Conservation (phyloP, 177 flowering plant genomes). For the Tripterygium wilfordii region DNA sequence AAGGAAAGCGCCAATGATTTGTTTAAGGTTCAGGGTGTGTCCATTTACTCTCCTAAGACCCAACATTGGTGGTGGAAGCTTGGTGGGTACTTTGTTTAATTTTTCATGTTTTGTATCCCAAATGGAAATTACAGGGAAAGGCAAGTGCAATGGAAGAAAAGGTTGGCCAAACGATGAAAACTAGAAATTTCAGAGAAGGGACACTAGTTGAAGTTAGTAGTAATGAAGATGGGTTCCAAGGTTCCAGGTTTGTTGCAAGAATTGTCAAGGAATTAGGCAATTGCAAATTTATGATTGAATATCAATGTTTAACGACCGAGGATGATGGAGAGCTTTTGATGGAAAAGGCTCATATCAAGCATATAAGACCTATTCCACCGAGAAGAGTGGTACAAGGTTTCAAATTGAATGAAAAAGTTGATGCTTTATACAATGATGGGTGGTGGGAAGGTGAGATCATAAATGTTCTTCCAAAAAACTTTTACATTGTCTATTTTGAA, state of each 20-base stretch:
- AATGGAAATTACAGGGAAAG: no score
- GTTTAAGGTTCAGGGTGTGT: no score
- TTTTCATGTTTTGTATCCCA: no score
- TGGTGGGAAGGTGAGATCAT: slow-evolving; percentile 42
- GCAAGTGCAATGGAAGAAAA: no score
- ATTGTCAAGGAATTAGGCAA: slow-evolving; percentile 13
- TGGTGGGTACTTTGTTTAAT: no score
- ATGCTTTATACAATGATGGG: slow-evolving; percentile 46
- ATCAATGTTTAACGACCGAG: slow-evolving; percentile 20
- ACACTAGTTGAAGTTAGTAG: slow-evolving; percentile 36
- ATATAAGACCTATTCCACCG: slow-evolving; percentile 36
- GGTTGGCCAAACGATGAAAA: neutral
- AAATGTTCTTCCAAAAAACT: slow-evolving; percentile 22
- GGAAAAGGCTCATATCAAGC: slow-evolving; percentile 21
- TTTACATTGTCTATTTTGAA: no score
- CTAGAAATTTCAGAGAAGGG: slow-evolving; percentile 21
- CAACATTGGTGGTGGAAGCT: no score
- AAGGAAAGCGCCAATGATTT: no score
- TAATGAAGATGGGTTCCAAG: slow-evolving; percentile 26
- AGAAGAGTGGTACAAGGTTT: neutral
- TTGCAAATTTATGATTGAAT: slow-evolving; percentile 28
- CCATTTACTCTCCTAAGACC: no score
- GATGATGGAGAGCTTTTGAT: slow-evolving; percentile 18
- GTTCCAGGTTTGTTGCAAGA: slow-evolving; percentile 32
- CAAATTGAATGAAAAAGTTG: slow-evolving; percentile 26